Evolutionary conservation across 2,329 filamentous ascomycete genomes (phyloP).

Genomic region (Drechmeria coniospora): DNA sequence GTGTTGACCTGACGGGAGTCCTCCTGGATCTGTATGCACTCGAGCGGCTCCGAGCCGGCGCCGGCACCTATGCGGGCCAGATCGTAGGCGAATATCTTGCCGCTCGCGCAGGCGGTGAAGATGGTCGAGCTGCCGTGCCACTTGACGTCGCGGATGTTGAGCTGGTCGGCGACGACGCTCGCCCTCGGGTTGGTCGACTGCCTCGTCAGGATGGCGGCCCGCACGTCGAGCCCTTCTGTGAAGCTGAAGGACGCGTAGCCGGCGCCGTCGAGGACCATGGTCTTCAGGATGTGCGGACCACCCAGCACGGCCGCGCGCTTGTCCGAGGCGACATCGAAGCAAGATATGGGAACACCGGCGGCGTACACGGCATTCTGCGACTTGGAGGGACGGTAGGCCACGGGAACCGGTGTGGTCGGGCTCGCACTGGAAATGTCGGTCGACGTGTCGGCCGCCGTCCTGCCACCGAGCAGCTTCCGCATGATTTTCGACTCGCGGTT

Average conservation of each 20-base stretch:
- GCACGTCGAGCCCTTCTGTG: slow-evolving; percentile 41
- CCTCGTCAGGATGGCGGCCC: slow-evolving; percentile 37
- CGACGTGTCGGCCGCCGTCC: slow-evolving; percentile 30
- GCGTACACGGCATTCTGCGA: slow-evolving; percentile 40
- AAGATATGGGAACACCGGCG: slow-evolving; percentile 36
- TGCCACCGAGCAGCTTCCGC: slow-evolving; percentile 45
- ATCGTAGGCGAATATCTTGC: slow-evolving; percentile 51
- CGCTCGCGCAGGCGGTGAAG: slow-evolving; percentile 48
- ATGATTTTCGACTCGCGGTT: slow-evolving; percentile 40
- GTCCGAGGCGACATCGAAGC: slow-evolving; percentile 43
- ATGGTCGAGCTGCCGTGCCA: slow-evolving; percentile 39
- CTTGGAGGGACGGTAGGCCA: slow-evolving; percentile 33
- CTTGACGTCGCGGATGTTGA: slow-evolving; percentile 48
- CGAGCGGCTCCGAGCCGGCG: slow-evolving; percentile 26
- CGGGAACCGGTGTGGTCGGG: slow-evolving; percentile 21
- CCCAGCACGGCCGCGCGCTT: slow-evolving; percentile 40
- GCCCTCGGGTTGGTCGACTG: slow-evolving; percentile 24
- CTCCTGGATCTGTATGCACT: slow-evolving; percentile 42
- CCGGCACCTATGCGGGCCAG: slow-evolving; percentile 32
- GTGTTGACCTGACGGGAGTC: slow-evolving; percentile 49
- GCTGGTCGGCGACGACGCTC: slow-evolving; percentile 33
- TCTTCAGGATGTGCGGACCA: slow-evolving; percentile 45
- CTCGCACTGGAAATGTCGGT: slow-evolving; percentile 29
- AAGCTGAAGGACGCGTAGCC: slow-evolving; percentile 23
- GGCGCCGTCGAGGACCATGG: slow-evolving; percentile 32